Evolutionary conservation across 306 rosid genomes (phyloP), one percentile per base, ranked within the genome.

Genomic region (Fragaria nilgerrensis): DNA sequence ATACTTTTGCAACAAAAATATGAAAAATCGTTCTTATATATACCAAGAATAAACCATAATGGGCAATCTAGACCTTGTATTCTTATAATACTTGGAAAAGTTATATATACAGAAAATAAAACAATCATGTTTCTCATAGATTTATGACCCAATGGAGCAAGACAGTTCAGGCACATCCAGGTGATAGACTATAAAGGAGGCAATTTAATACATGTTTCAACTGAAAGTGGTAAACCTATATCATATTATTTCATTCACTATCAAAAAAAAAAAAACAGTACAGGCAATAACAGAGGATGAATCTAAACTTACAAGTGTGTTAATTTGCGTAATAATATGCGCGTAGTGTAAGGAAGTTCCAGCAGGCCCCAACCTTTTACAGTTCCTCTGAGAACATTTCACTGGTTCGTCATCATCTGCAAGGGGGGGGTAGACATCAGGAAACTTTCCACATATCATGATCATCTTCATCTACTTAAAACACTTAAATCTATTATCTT

Each of bases 281-380:
- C 20, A 34, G 48, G 29, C 29, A 47, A 15, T 4, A 17, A 23
- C 10, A 65, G 29, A 2, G 2, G 12, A 59, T 11, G 34, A 25
- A 20, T 19, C 65, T 52, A n/a, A 74, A 89, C 98, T 89, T 80
- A 93, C 98, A 81, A 93, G 85, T 71, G 93, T 87, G 75, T 91
- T 91, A 68, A 93, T 87, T 87, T 93, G 94, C 32, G 88, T 78
- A 78, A 93, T 85, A 77, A 93, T 87, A 77, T 81, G 86, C 41
- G 96, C 96, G 79, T 89, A 91, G 77, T 88, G 93, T 83, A 91
- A 83, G 69, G 96, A 96, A 74, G 89, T 89, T 80, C 98, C 98
- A 76, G 95, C 88, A 63, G 91, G 80, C 53, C 98, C 98, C 83
- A 93, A 81, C 82, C 80, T 93, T 74, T 86, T 89, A 49, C 81